Percentiles rank a stretch among this genome's conserved stretches.
Evolutionary conservation across 306 rosid genomes (phyloP).

Genomic region (Arachis stenosperma): DNA sequence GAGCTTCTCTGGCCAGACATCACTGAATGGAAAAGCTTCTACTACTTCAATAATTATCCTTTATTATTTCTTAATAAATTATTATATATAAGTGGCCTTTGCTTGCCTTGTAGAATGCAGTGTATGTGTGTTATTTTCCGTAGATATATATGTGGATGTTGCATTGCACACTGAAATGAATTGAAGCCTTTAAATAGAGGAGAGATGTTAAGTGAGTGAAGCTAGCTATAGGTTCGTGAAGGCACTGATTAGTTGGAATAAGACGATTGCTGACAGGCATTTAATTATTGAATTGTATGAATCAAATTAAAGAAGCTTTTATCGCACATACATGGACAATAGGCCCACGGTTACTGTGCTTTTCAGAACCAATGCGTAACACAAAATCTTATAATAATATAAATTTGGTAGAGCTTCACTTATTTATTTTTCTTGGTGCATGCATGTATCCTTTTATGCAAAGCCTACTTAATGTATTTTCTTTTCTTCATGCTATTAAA

Average conservation of each 20-base stretch:
- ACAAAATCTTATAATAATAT: constrained; percentile 15
- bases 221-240: constrained; percentile 29
- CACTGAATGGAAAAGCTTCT: background rate
- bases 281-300: constrained; percentile 40
- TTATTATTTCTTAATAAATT: too few species aligned
- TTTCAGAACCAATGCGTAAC: constrained; percentile 7
- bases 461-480: background rate
- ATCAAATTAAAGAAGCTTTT: constrained; percentile 12
- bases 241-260: constrained; percentile 28
- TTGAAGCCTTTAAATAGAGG: constrained; percentile 47
- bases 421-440: constrained; percentile 32
- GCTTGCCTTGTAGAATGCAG: too few species aligned
- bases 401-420: background rate
- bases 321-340: constrained; percentile 40
- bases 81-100: background rate
- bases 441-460: constrained; percentile 7
- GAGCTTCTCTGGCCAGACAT: constrained; percentile 52
- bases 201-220: background rate
- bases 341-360: constrained; percentile 48
- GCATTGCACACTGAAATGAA: constrained; percentile 16
- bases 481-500: background rate
- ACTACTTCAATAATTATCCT: too few species aligned
- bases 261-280: constrained; percentile 25
- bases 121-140: too few species aligned
- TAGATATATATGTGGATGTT: background rate